Percentiles rank a stretch among this genome's conserved stretches.
Evolutionary conservation across 2,329 filamentous ascomycete species (phyloP).

Genomic region (Aspergillus sp.): DNA sequence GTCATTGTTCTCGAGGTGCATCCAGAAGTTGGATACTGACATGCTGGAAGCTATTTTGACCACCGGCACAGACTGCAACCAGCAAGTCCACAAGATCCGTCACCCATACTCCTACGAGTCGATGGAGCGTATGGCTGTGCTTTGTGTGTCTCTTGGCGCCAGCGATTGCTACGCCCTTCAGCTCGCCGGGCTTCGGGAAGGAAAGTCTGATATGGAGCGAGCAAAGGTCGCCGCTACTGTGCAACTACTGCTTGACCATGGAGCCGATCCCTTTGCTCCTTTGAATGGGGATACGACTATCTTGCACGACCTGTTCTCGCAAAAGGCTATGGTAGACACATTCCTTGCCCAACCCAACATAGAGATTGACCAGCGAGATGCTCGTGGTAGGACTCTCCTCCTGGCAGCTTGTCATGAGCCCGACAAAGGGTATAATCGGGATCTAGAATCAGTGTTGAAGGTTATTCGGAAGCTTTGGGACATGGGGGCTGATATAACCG

Average conservation of each 20-base stretch:
- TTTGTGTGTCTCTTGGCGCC: no score
- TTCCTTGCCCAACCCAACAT: neutral
- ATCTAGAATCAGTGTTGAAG: neutral
- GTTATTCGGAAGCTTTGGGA: neutral
- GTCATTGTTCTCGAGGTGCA: neutral
- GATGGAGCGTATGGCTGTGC: no score
- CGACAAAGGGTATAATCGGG: neutral
- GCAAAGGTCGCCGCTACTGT: neutral
- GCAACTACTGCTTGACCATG: neutral
- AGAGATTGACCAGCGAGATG: slow-evolving; percentile 4
- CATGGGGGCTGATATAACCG: neutral
- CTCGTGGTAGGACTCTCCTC: slow-evolving; percentile 6
- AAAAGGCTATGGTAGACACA: neutral
- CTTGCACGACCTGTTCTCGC: neutral
- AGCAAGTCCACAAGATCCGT: neutral
- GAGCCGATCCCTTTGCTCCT: neutral
- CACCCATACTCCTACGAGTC: no score
- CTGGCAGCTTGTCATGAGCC: neutral
- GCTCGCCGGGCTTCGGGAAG: neutral
- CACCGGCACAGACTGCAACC: neutral
- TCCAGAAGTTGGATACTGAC: neutral
- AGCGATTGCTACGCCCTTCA: neutral
- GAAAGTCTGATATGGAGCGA: neutral
- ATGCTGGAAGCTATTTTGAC: neutral
- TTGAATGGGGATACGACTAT: neutral